Evolutionary conservation across 345 rosid species (phyloP).

Genomic region (Euphorbia tirucalli): DNA sequence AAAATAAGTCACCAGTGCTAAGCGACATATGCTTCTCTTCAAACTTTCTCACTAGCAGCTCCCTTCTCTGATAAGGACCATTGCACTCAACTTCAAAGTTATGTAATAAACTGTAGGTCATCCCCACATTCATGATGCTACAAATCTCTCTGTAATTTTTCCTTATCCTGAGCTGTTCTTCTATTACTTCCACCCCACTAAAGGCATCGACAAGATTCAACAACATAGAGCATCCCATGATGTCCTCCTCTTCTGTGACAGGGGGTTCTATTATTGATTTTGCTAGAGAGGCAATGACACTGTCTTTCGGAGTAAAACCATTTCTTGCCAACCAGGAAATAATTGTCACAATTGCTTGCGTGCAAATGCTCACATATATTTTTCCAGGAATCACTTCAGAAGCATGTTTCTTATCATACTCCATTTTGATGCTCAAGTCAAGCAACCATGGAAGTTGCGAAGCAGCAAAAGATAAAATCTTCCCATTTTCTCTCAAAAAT

Average conservation of each 20-base stretch:
- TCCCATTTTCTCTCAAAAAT: constrained; percentile 66
- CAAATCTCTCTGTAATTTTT: constrained; percentile 72
- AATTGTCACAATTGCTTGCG: constrained; percentile 58
- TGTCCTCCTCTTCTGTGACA: constrained; percentile 79
- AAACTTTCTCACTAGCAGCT: constrained; percentile 59
- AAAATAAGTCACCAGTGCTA: constrained; percentile 57
- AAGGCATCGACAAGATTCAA: constrained; percentile 87
- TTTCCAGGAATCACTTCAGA: constrained; percentile 56
- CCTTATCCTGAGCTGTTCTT: constrained; percentile 80
- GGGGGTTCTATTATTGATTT: constrained; percentile 83
- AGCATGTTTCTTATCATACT: constrained; percentile 40
- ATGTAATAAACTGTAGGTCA: constrained; percentile 80
- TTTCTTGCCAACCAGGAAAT: constrained; percentile 84
- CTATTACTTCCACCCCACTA: constrained; percentile 86
- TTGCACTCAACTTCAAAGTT: constrained; percentile 77
- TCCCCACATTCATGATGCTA: constrained; percentile 90
- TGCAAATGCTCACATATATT: constrained; percentile 55
- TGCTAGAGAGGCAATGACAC: constrained; percentile 69
- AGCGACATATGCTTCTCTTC: constrained; percentile 59
- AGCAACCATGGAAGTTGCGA: constrained; percentile 89
- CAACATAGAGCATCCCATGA: constrained; percentile 77
- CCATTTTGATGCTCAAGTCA: constrained; percentile 54
- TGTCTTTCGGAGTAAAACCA: constrained; percentile 86
- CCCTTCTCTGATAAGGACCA: constrained; percentile 68
- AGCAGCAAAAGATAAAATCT: constrained; percentile 67